Percentiles rank a stretch among this genome's conserved stretches.
Conservation (phyloP, 2,329 filamentous ascomycete species). For the Lithohypha guttulata region DNA sequence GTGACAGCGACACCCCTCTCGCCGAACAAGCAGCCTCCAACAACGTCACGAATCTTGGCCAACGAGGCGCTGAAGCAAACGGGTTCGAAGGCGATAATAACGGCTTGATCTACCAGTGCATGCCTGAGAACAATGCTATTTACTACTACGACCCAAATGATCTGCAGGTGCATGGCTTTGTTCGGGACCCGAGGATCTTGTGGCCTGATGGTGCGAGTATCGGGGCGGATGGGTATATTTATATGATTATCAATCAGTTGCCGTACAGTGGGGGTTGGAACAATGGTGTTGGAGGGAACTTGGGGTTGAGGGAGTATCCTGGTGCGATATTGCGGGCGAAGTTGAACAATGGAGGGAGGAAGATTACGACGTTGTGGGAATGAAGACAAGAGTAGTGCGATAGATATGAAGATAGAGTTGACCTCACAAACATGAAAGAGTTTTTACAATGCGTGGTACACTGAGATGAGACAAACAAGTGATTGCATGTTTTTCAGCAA, state of each 20-base stretch:
- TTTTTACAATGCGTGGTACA: no score
- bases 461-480: no score
- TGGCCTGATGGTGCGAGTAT: conserved; percentile 36
- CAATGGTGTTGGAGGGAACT: conserved; percentile 29
- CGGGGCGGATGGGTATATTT: conserved; percentile 36
- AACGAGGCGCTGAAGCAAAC: conserved; percentile 37
- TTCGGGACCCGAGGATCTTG: conserved; percentile 34
- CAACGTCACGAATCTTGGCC: conserved; percentile 37
- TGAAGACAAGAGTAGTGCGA: neutral
- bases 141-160: conserved; percentile 35
- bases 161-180: conserved; percentile 28
- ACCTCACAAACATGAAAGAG: no score
- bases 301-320: conserved; percentile 28
- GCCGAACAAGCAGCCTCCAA: conserved; percentile 34
- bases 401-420: neutral
- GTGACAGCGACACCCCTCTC: conserved; percentile 23
- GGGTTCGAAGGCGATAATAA: conserved; percentile 36
- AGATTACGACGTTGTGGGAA: conserved; percentile 25
- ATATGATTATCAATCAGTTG: conserved; percentile 42
- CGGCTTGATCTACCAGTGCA: conserved; percentile 37
- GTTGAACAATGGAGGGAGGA: conserved; percentile 31
- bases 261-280: conserved; percentile 41
- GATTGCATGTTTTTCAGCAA: no score
- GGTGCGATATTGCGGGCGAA: conserved; percentile 37
- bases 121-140: conserved; percentile 37